Evolutionary conservation across 495 filamentous ascomycete species (phyloP).

Genomic region (Penicillium arizonense): DNA sequence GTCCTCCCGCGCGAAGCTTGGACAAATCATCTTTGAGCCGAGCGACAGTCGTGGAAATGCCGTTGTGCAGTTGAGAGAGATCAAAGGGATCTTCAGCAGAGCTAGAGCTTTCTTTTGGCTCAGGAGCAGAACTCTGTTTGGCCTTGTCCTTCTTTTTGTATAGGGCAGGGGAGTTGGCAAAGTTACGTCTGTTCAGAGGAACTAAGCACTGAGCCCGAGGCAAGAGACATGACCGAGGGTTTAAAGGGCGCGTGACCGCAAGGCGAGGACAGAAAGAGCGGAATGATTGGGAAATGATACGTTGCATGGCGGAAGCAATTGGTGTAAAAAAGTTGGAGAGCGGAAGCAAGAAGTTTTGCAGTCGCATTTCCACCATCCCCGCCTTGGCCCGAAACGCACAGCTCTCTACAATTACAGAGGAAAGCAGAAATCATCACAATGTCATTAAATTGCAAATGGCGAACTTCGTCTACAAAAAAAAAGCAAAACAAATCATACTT

Average conservation of each 20-base stretch:
- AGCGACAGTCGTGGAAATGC: constrained; percentile 55
- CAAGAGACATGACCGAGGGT: not conserved
- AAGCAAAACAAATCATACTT: constrained; percentile 30
- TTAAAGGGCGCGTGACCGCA: not conserved
- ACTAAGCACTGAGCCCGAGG: not conserved
- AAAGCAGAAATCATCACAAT: constrained; percentile 25
- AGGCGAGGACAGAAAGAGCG: not conserved
- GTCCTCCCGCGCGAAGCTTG: constrained; percentile 62
- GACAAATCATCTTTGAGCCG: constrained; percentile 62
- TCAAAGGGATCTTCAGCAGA: constrained; percentile 60
- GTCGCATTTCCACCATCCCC: not conserved
- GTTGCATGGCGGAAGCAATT: constrained; percentile 14
- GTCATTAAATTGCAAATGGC: constrained; percentile 42
- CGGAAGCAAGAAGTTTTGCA: not conserved
- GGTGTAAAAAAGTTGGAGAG: not conserved
- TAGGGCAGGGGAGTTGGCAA: constrained; percentile 26
- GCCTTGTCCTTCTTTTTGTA: constrained; percentile 42
- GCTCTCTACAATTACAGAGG: not conserved
- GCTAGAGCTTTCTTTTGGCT: constrained; percentile 15
- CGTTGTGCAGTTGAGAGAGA: constrained; percentile 59
- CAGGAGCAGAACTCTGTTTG: constrained; percentile 19
- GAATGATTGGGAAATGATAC: constrained; percentile 11
- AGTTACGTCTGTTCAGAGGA: constrained; percentile 9
- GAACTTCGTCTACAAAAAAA: constrained; percentile 34
- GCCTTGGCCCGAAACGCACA: not conserved